These are phyloP conservation scores for Ogataea paraovalis DNA, from an alignment of 805 yeast species.

Conservation along the genomic window DNA sequence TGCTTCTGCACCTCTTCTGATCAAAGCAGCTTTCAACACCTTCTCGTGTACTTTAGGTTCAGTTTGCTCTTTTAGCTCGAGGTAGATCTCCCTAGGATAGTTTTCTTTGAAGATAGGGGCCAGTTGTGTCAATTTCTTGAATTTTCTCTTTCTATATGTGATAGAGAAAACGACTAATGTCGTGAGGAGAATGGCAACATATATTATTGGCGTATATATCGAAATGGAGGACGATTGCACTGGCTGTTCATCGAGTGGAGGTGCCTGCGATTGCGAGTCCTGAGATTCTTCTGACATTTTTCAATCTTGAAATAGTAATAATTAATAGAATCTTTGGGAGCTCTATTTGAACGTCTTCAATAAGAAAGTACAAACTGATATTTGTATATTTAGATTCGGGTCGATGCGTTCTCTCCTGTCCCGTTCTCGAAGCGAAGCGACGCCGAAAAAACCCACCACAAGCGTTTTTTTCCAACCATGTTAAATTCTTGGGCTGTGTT, in stretches of 20 bases:
- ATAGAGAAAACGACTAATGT: slow-evolving; percentile 68
- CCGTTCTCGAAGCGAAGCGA: too few species aligned
- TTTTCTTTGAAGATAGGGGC: slow-evolving; percentile 74
- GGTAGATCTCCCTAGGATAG: slow-evolving; percentile 60
- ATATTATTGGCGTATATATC: slow-evolving; percentile 69
- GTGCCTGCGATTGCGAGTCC: slow-evolving; percentile 4
- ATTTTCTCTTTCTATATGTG: slow-evolving; percentile 56
- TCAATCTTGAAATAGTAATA: background rate
- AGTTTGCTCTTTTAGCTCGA: slow-evolving; percentile 47
- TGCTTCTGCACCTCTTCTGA: slow-evolving; percentile 75
- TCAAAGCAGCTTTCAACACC: slow-evolving; percentile 41
- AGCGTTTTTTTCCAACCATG: too few species aligned
- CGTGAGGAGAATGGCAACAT: slow-evolving; percentile 63
- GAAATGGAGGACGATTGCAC: slow-evolving; percentile 39
- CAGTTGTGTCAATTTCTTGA: slow-evolving; percentile 50
- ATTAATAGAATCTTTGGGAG: too few species aligned
- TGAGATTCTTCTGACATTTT: slow-evolving; percentile 15
- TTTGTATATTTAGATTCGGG: too few species aligned
- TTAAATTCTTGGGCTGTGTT: too few species aligned
- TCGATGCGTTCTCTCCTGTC: too few species aligned
- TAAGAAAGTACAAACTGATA: too few species aligned
- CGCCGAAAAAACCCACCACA: too few species aligned
- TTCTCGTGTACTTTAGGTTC: slow-evolving; percentile 67
- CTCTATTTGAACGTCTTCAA: too few species aligned
- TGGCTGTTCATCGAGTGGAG: slow-evolving; percentile 18